Evolutionary conservation across 2,329 filamentous ascomycete genomes (phyloP).

Genomic region (Alternaria sp.): DNA sequence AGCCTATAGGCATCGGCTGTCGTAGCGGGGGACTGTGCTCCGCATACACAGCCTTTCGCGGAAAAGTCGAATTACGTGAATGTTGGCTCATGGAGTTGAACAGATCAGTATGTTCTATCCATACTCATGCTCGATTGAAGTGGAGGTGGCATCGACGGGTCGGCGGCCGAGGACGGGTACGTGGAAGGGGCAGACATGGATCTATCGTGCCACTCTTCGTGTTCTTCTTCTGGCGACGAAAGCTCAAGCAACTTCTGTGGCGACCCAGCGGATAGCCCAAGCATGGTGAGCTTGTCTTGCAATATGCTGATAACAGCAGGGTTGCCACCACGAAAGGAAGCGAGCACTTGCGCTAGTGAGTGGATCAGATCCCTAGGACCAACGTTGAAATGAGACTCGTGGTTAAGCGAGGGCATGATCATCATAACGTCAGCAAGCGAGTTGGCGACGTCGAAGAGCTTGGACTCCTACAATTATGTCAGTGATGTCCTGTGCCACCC

Average conservation of each 20-base stretch:
- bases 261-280: constrained; percentile 40
- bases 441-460: constrained; percentile 48
- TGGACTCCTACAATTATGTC: constrained; percentile 38
- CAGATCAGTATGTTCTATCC: constrained; percentile 13
- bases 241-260: constrained; percentile 44
- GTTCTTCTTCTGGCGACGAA: constrained; percentile 45
- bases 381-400: constrained; percentile 41
- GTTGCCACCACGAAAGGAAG: constrained; percentile 45
- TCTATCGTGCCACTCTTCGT: constrained; percentile 36
- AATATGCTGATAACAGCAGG: constrained; percentile 46
- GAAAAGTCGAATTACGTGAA: neutral
- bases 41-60: neutral
- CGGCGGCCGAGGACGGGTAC: constrained; percentile 16
- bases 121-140: constrained; percentile 30
- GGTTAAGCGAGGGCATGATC: constrained; percentile 45
- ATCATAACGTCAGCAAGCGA: constrained; percentile 51
- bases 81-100: neutral
- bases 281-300: constrained; percentile 41
- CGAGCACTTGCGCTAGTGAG: constrained; percentile 41
- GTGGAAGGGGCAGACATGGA: constrained; percentile 30
- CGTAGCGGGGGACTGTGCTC: neutral
- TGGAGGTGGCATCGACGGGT: constrained; percentile 20
- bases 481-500: neutral
- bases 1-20: too few species aligned
- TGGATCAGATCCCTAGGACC: constrained; percentile 48